These are phyloP conservation scores for Citrus medica DNA, from an alignment of 345 rosid species.

Conservation along the genomic window DNA sequence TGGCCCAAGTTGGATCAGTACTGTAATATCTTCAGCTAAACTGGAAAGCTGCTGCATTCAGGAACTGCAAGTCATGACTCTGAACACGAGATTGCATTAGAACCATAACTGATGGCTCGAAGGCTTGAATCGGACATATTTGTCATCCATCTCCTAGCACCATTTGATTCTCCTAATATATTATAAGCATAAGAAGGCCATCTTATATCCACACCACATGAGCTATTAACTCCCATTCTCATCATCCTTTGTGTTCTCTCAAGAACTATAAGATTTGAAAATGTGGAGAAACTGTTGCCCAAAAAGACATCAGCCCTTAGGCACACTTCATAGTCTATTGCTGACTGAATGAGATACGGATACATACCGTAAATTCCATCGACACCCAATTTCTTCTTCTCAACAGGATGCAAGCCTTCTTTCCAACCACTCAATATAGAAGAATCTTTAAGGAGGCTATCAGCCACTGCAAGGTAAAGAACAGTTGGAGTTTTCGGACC, in stretches of 20 bases:
- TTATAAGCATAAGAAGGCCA: conserved; percentile 97
- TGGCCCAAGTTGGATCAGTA: background rate
- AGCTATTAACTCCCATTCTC: conserved; percentile 53
- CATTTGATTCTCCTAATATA: conserved; percentile 51
- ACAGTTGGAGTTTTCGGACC: conserved; percentile 47
- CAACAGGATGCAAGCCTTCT: conserved; percentile 64
- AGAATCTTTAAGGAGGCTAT: conserved; percentile 72
- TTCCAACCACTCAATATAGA: conserved; percentile 75
- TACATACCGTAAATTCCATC: conserved; percentile 63
- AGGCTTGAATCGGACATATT: conserved; percentile 83
- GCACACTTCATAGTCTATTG: conserved; percentile 98
- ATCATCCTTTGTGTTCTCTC: conserved; percentile 82
- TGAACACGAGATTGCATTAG: conserved; percentile 66
- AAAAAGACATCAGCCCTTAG: conserved; percentile 77
- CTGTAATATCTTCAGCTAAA: background rate
- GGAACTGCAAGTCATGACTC: conserved; percentile 8
- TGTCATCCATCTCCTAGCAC: conserved; percentile 81
- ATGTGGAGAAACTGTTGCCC: conserved; percentile 94
- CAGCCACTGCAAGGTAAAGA: conserved; percentile 87
- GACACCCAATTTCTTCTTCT: conserved; percentile 85
- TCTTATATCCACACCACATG: conserved; percentile 42
- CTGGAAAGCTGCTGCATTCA: background rate
- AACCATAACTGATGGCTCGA: conserved; percentile 80
- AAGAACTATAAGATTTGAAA: conserved; percentile 86
- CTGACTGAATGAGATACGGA: conserved; percentile 87